Conservation (phyloP, 257 asterid genomes). For the Solanum etuberosum region DNA sequence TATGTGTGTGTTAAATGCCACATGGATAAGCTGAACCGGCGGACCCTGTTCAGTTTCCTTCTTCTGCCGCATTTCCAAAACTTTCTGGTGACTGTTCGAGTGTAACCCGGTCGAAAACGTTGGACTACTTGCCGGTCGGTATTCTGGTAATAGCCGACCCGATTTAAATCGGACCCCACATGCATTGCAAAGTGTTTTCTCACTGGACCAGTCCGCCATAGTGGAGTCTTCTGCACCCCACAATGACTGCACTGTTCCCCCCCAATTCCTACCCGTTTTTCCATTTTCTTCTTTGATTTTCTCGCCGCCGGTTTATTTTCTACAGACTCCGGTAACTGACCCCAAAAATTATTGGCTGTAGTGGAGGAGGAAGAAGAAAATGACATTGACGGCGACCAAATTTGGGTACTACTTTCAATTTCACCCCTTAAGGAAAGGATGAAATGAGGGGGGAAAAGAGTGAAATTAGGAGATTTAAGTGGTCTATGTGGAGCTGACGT, state of each 20-base stretch:
- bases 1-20: too few relatives aligned
- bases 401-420: neutral
- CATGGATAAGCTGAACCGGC: conserved; percentile 5
- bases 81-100: conserved; percentile 28
- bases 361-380: neutral
- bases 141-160: conserved; percentile 31
- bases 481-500: too few relatives aligned
- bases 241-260: conserved; percentile 16
- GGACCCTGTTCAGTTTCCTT: conserved; percentile 7
- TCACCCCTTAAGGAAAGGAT: too few relatives aligned
- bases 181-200: too few relatives aligned
- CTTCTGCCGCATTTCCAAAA: conserved; percentile 27
- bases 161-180: conserved; percentile 30
- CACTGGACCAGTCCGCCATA: conserved; percentile 29
- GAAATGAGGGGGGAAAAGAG: too few relatives aligned
- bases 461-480: too few relatives aligned
- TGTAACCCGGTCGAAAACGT: conserved; percentile 20
- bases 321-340: conserved; percentile 5
- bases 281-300: conserved; percentile 13
- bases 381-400: neutral
- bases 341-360: neutral
- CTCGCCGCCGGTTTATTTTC: conserved; percentile 11
- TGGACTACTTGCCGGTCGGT: conserved; percentile 30
- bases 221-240: conserved; percentile 22
- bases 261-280: neutral